phyloP scores from a whole-genome alignment of 805 yeast genomes.

The Diddensiella transvaalensis region DNA sequence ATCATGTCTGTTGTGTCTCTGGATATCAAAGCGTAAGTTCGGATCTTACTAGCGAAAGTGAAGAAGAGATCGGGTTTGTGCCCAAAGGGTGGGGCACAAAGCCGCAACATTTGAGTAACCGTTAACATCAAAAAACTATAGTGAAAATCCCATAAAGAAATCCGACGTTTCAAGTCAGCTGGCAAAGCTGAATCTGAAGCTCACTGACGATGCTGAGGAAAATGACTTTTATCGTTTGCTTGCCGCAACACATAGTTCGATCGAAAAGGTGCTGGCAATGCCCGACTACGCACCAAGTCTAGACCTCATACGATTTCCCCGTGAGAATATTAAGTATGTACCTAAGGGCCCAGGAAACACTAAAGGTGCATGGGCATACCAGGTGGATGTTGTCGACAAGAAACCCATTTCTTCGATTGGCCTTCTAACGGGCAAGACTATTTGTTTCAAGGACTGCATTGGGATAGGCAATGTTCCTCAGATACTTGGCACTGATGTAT shows the following conservation, averaged over 20 bases:
- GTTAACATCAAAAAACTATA: no score
- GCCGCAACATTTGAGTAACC: no score
- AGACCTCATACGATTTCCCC: slow-evolving; percentile 3
- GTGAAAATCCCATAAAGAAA: slow-evolving; percentile 7
- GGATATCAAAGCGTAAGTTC: slow-evolving; percentile 4
- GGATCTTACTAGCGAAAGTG: background rate
- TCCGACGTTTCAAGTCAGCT: slow-evolving; percentile 5
- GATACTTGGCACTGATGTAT: slow-evolving; percentile 37
- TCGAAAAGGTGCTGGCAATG: slow-evolving; percentile 7
- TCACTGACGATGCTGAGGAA: slow-evolving; percentile 7
- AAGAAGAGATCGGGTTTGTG: background rate
- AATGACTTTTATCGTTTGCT: slow-evolving; percentile 9
- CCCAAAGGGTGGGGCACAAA: no score
- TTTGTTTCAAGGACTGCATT: slow-evolving; percentile 37
- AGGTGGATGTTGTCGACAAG: slow-evolving; percentile 30
- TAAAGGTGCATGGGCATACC: slow-evolving; percentile 37
- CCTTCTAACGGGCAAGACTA: slow-evolving; percentile 29
- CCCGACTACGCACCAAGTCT: slow-evolving; percentile 5
- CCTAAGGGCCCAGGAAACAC: slow-evolving; percentile 1
- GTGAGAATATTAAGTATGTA: background rate
- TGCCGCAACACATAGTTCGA: slow-evolving; percentile 12
- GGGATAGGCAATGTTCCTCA: slow-evolving; percentile 38
- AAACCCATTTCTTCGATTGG: slow-evolving; percentile 16
- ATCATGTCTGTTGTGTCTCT: slow-evolving; percentile 15
- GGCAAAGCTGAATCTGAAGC: slow-evolving; percentile 7